Evolutionary conservation across 225 moss, liverwort and hornwort species (phyloP).

Genomic region (Straminergon stramineum): DNA sequence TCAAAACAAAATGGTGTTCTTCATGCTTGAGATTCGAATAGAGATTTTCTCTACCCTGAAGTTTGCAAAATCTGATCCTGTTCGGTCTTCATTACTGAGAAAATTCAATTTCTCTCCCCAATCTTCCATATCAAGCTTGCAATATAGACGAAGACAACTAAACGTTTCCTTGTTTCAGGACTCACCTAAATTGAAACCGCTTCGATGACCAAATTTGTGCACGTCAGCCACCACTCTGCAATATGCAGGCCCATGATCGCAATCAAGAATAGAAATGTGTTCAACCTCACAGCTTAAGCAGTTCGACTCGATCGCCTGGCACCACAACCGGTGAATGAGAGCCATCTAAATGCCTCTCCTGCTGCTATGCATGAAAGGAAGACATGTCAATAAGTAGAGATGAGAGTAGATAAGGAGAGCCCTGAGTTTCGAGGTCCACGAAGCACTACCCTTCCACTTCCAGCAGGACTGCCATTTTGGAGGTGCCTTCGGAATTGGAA

Average conservation of each 20-base stretch:
- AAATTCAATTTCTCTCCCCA: neutral
- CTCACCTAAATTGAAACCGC: slow-evolving; percentile 72
- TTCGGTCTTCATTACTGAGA: neutral
- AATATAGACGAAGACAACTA: neutral
- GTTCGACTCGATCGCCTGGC: slow-evolving; percentile 5
- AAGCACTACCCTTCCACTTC: slow-evolving; percentile 77
- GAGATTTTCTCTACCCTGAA: neutral
- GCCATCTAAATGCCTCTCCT: neutral
- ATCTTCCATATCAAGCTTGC: neutral
- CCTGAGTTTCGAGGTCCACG: neutral
- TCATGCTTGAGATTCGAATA: neutral
- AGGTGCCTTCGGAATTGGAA: slow-evolving; percentile 1
- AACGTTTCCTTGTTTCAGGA: neutral
- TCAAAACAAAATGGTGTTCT: neutral
- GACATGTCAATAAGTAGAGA: neutral
- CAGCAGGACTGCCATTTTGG: slow-evolving; percentile 55
- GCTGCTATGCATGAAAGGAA: neutral
- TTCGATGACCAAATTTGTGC: slow-evolving; percentile 86
- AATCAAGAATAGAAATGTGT: slow-evolving; percentile 10
- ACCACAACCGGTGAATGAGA: slow-evolving; percentile 4
- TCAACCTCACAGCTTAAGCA: slow-evolving; percentile 14
- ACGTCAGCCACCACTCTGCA: slow-evolving; percentile 88
- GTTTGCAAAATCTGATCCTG: neutral
- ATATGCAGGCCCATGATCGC: slow-evolving; percentile 16
- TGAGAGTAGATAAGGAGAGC: neutral